Conservation (phyloP, 345 rosid genomes). For the Turnera subulata region DNA sequence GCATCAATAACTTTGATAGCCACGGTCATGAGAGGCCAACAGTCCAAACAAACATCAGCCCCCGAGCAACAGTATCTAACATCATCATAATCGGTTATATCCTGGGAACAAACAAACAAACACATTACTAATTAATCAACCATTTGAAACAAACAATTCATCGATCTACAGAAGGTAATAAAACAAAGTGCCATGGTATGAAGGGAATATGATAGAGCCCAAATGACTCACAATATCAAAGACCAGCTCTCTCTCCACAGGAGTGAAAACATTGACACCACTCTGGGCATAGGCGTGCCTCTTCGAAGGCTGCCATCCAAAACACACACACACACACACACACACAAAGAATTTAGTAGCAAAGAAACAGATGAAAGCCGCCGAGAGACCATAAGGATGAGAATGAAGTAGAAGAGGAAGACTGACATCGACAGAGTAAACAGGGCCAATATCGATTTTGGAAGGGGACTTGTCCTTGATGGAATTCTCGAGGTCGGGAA, state of each 20-base stretch:
- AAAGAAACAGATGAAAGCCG: too few relatives aligned
- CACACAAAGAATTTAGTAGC: not conserved
- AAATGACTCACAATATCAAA: conserved; percentile 76
- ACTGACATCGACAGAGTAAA: conserved; percentile 78
- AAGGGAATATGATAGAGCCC: not conserved
- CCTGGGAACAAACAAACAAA: conserved; percentile 35
- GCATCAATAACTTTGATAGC: conserved; percentile 86
- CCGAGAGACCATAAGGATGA: not conserved
- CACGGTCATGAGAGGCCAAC: conserved; percentile 91
- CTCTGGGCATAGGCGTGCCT: conserved; percentile 70
- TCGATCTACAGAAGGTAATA: conserved; percentile 19
- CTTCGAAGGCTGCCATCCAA: conserved; percentile 59
- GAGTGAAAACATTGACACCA: conserved; percentile 72
- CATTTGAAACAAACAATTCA: too few relatives aligned
- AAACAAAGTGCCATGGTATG: not conserved
- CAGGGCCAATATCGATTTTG: conserved; percentile 90
- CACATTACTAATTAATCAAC: too few relatives aligned
- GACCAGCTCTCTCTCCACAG: conserved; percentile 82
- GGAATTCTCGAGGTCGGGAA: conserved; percentile 51
- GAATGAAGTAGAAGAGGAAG: not conserved
- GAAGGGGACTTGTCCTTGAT: conserved; percentile 62
- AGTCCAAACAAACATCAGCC: conserved; percentile 83
- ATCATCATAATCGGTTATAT: conserved; percentile 88
- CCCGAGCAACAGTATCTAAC: conserved; percentile 93
- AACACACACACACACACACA: not conserved